Base-by-base conservation (phyloP, 441 rosid genomes). In the Macaranga tanarius region DNA sequence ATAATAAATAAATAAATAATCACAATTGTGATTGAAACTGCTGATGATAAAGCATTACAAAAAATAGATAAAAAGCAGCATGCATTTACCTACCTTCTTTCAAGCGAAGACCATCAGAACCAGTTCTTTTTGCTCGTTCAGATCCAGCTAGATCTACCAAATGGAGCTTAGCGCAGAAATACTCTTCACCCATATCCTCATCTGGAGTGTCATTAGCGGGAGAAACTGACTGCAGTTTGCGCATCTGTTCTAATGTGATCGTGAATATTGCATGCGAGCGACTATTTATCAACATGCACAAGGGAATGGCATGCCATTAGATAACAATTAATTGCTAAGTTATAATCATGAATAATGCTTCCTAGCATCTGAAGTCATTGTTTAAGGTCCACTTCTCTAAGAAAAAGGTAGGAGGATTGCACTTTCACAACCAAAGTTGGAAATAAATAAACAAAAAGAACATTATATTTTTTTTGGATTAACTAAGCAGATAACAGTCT, bases 191-290 rank as follows among this genome's bases (percentile, higher is more conserved):
- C 86, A 88, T 84, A 76, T 73, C 74, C 74, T 86, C 97, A 80
- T 72, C 83, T 68, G 81, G 84, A 81, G 73, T 60, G 68, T 82
- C 79, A 64, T 90, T 86, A 65, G 86, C 90, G 25, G 85, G 76
- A 73, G 84, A 75, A 70, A 85, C 79, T 76, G 95, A 85, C 82
- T 79, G 84, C 79, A 82, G 82, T 82, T 90, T 92, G 40, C 82
- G 93, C 94, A 93, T 90, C 79, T 92, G 97, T 90, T 96, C 97
- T 79, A 96, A 80, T 23, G 97, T 90, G 86, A 96, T 89, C 65
- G 98, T 96, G 82, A 96, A 93, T 78, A 96, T 96, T 58, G 99
- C 99, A 87, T 96, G 99, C 69, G 99, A 96, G 65, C 99, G 99
- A 84, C 99, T 95, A 5, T 44, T 62, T 34, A 72, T 31, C 45